These are phyloP conservation scores for Saraca asoca DNA, from an alignment of 331 rosid species.

Conservation along the genomic window DNA sequence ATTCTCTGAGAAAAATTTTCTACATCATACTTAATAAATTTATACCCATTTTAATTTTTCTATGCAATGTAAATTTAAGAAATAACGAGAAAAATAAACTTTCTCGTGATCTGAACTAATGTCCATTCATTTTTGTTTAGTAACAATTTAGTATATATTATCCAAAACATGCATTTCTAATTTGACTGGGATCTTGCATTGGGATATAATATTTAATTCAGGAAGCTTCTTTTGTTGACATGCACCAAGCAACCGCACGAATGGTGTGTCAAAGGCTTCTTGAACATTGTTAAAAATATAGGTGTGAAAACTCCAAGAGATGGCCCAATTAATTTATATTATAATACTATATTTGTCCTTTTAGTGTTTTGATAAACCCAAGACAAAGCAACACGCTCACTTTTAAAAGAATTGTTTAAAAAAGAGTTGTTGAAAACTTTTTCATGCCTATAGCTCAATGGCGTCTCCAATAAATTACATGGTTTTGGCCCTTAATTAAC, in stretches of 20 bases:
- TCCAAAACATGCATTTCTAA: background rate
- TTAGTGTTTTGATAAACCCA: slow-evolving; percentile 18
- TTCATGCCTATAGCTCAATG: slow-evolving; percentile 16
- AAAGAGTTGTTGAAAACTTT: slow-evolving; percentile 6
- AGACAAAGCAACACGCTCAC: slow-evolving; percentile 28
- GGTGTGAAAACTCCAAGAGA: slow-evolving; percentile 44
- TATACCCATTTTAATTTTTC: too few relatives aligned
- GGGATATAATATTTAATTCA: slow-evolving; percentile 21
- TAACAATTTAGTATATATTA: slow-evolving; percentile 2
- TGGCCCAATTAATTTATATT: slow-evolving; percentile 25
- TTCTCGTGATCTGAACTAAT: too few relatives aligned
- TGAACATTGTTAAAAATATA: slow-evolving; percentile 30
- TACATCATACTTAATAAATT: too few relatives aligned
- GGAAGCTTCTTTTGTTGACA: slow-evolving; percentile 53
- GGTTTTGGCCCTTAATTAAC: background rate
- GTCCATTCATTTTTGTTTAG: too few relatives aligned
- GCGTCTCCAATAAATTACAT: slow-evolving; percentile 16
- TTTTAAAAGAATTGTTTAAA: slow-evolving; percentile 26
- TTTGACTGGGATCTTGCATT: slow-evolving; percentile 32
- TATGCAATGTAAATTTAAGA: too few relatives aligned
- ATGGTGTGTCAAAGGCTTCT: slow-evolving; percentile 44
- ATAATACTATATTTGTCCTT: slow-evolving; percentile 19
- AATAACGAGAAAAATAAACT: too few relatives aligned
- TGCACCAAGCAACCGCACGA: slow-evolving; percentile 50
- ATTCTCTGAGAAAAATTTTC: too few relatives aligned